A percentile compares a stretch with the other conserved stretches of the same genome.
These are phyloP conservation scores for Debaryomyces prosopidis DNA, from an alignment of 805 yeast species.

Conservation along the genomic window DNA sequence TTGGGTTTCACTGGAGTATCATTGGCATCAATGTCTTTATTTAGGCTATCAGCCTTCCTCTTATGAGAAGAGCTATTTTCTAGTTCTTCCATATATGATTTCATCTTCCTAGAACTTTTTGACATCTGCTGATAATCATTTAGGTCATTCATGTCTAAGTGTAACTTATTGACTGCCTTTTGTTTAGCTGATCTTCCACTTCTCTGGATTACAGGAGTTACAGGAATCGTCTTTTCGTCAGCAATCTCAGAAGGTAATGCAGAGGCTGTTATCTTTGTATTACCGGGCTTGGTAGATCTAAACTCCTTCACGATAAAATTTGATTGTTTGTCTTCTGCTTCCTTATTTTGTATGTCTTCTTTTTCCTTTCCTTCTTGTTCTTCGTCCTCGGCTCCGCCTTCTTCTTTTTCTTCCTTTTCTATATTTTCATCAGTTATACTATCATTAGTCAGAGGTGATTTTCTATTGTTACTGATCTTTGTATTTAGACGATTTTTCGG, in stretches of 20 bases:
- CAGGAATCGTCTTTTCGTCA: slow-evolving; percentile 7
- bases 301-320: background rate
- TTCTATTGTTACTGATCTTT: background rate
- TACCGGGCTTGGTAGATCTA: background rate
- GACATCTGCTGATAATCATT: slow-evolving; percentile 57
- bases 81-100: slow-evolving; percentile 35
- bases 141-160: slow-evolving; percentile 66
- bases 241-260: background rate
- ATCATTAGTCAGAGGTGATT: background rate
- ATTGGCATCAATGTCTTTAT: background rate
- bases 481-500: slow-evolving; percentile 2
- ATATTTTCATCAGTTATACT: slow-evolving; percentile 1
- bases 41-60: background rate
- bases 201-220: background rate
- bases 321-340: background rate
- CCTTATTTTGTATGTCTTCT: background rate
- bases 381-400: background rate
- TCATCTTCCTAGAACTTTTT: slow-evolving; percentile 45
- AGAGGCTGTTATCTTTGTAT: background rate
- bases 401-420: slow-evolving; percentile 16
- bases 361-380: background rate
- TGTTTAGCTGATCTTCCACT: slow-evolving; percentile 59
- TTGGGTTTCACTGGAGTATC: slow-evolving; percentile 8
- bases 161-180: slow-evolving; percentile 66
- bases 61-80: slow-evolving; percentile 16